Base-by-base conservation (phyloP, 2,329 filamentous ascomycete species). In the Pseudocercospora eumusae region DNA sequence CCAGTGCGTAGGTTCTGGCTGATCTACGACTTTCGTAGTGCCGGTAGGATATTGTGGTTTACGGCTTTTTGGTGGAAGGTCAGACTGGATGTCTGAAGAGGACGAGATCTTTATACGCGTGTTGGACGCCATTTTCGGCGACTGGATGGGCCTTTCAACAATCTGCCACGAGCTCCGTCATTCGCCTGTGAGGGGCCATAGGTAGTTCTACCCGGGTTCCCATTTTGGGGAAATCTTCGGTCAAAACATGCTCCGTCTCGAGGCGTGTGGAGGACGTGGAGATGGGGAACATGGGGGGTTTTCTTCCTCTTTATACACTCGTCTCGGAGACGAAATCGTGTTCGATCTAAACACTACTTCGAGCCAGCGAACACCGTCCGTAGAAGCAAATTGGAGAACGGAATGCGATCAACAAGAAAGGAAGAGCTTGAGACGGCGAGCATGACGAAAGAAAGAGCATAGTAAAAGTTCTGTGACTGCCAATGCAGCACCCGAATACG, bases 51-150 rank as follows among this genome's bases (percentile, higher is more conserved):
- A 40, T 69, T 75, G 44, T 76, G 73, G 63, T 77, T 68, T 45
- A 73, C 68, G 59, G 77, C 69, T 61, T 74, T 74, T 47, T 76
- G 72, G 66, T 74, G 73, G 18, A 78, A 69, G 64, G 31, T 77
- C 73, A 23, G 74, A 69, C 67, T 78, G 71, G 20, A 75, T 77
- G 60, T 76, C 72, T 62, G 79, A 68, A 57, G 76, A 77, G 11
- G 78, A 74, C 0, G 73, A 74, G 65, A 78, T 73, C 58, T 78
- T 68, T 63, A 68, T 66, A 64, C 64, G 60, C 31, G 44, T 64
- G 27, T 45, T 50, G 15, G 63, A 60, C 56, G 59, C 65, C 65
- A 67, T 67, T 44, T 61, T 60, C 59, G 61, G 57, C 62, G 58
- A 59, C 54, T 61, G 59, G 13, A 31, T 63, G 25, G 47, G 31